These are phyloP conservation scores for Solanum chiquidenum DNA, from an alignment of 257 asterid species.

Conservation along the genomic window DNA sequence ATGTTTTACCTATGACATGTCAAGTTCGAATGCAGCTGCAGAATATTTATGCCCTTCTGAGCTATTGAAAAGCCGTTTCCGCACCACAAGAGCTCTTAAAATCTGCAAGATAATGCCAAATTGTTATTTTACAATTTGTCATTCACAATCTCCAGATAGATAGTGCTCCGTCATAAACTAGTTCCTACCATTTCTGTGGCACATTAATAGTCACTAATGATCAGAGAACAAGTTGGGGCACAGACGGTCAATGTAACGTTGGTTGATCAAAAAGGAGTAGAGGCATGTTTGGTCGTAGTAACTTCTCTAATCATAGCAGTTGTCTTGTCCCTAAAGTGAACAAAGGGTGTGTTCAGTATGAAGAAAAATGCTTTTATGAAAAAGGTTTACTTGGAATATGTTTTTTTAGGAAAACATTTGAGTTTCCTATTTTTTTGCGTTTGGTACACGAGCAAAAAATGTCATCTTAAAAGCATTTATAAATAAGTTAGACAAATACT, in stretches of 20 bases:
- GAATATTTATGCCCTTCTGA: not conserved
- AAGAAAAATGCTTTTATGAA: not conserved
- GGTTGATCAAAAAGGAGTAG: not conserved
- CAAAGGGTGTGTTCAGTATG: not conserved
- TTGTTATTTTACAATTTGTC: not conserved
- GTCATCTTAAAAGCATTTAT: not conserved
- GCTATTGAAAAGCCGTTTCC: not conserved
- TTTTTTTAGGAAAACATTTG: not conserved
- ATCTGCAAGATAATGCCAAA: not conserved
- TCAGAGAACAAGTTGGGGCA: not conserved
- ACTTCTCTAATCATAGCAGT: not conserved
- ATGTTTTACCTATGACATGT: not conserved
- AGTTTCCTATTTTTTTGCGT: not conserved
- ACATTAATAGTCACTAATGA: not conserved
- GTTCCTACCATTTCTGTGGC: not conserved
- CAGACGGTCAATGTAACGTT: not conserved
- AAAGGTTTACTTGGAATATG: not conserved
- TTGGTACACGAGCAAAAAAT: not conserved
- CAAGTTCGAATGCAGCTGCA: not conserved
- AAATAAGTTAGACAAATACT: not conserved
- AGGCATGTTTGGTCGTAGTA: not conserved
- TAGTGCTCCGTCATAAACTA: not conserved
- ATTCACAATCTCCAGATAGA: not conserved
- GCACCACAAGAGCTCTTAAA: not conserved
- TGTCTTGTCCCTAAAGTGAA: not conserved